Evolutionary conservation across 805 yeast species (phyloP).

Genomic region (Nakazawaea holstii): DNA sequence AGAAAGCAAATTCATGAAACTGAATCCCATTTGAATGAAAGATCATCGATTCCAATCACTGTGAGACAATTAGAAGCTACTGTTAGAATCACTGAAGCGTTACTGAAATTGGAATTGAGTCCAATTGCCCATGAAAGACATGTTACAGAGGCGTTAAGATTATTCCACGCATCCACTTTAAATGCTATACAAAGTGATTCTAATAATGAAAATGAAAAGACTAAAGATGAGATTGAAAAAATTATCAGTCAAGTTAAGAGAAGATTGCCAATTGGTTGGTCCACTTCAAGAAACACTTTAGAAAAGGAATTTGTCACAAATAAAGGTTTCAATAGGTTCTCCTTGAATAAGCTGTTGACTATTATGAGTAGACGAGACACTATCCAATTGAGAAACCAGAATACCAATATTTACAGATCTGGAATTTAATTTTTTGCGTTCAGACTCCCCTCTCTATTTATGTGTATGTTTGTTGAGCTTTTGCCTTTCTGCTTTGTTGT

Average conservation of each 20-base stretch:
- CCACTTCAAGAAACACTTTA: conserved; percentile 80
- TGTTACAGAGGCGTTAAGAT: conserved; percentile 91
- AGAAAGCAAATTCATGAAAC: conserved; percentile 76
- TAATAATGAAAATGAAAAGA: conserved; percentile 45
- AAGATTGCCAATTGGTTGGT: conserved; percentile 94
- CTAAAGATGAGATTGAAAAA: conserved; percentile 64
- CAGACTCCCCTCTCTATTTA: background rate
- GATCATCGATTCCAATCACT: conserved; percentile 95
- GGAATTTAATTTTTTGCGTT: conserved; percentile 40
- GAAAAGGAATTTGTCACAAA: conserved; percentile 75
- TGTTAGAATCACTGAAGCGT: conserved; percentile 88
- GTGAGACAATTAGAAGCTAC: conserved; percentile 97
- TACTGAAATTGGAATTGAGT: conserved; percentile 79
- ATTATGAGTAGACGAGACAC: conserved; percentile 82
- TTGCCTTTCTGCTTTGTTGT: background rate
- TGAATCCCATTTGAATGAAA: conserved; percentile 77
- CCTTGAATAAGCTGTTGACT: conserved; percentile 77
- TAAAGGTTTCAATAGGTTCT: conserved; percentile 41
- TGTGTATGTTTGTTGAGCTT: background rate
- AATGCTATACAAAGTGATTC: conserved; percentile 62
- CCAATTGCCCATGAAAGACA: conserved; percentile 86
- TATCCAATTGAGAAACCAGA: conserved; percentile 83
- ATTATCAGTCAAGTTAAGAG: conserved; percentile 84
- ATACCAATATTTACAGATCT: conserved; percentile 72
- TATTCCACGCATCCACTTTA: conserved; percentile 96